Evolutionary conservation across 2,329 filamentous ascomycete genomes (phyloP), one percentile per base, ranked within the genome.

Genomic region (Colletotrichum liaoningense): DNA sequence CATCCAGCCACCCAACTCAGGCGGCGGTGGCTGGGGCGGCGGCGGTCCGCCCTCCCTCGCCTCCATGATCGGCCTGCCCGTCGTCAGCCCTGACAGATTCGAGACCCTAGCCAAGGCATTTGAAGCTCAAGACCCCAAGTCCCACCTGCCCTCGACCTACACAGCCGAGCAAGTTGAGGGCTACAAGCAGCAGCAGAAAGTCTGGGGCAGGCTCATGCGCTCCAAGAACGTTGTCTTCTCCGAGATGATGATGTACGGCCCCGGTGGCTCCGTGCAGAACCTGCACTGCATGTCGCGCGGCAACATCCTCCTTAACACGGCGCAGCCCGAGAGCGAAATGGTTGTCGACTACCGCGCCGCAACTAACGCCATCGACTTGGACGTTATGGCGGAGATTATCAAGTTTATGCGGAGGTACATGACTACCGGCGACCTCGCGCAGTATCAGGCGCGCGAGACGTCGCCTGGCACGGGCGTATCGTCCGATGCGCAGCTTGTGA

Each of bases 121-220:
- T 68, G 69, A 74, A 33, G 58, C 66, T 5, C 76, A 78, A 57
- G 72, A 77, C 22, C 73, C 78, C 19, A 58, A 56, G 19, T 70
- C 71, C 1, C 76, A 77, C 58, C 73, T 79, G 11, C 78, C 78
- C 11, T 56, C 59, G 2, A 63, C 69, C 59, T 77, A 77, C 70
- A 76, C 75, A 19, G 1, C 71, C 8, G 75, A 76, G 69, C 77
- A 77, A 63, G 42, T 77, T 2, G 77, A 76, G 26, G 78, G 78
- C 22, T 79, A 85, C 60, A 86, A 86, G 74, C 83, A 85, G 11
- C 82, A 88, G 7, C 84, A 86, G 28, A 63, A 65, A 8, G 72
- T 78, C 8, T 77, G 70, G 64, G 67, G 73, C 38, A 49, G 74
- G 3, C 74, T 78, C 38, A 74, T 78, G 76, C 73, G 74, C 19